Percentiles rank a stretch among this genome's conserved stretches.
These are phyloP conservation scores for Isatis lusitanica DNA, from an alignment of 441 rosid genomes.

Conservation along the genomic window DNA sequence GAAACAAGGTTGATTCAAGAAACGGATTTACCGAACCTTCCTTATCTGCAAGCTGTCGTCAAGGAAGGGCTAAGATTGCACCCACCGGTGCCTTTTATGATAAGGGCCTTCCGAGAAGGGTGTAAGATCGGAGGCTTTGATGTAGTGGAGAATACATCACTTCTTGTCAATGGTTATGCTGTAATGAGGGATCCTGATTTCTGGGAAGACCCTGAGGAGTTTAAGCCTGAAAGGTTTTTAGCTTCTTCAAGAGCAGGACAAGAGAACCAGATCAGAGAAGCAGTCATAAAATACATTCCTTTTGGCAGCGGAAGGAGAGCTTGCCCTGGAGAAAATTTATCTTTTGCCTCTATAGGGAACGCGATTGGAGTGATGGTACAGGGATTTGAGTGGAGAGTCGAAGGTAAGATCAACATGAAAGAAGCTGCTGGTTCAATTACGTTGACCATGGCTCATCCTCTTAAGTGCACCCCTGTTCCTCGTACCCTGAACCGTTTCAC, in stretches of 20 bases:
- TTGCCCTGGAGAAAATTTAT: slow-evolving; percentile 35
- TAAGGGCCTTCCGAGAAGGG: not conserved
- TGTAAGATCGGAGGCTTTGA: not conserved
- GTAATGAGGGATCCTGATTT: slow-evolving; percentile 16
- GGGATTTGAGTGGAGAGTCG: slow-evolving; percentile 37
- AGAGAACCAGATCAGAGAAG: not conserved
- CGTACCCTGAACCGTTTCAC: not conserved
- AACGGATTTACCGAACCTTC: slow-evolving; percentile 19
- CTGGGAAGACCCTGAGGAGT: slow-evolving; percentile 19
- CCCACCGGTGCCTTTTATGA: not conserved
- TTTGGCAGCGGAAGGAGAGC: slow-evolving; percentile 38
- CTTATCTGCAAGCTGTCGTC: slow-evolving; percentile 2
- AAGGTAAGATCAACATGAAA: slow-evolving; percentile 31
- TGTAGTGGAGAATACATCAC: slow-evolving; percentile 3
- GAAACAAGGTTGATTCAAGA: slow-evolving; percentile 23
- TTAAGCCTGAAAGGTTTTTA: slow-evolving; percentile 25
- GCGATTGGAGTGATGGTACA: slow-evolving; percentile 33
- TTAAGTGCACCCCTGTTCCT: slow-evolving; percentile 1
- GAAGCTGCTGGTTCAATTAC: not conserved
- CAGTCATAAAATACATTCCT: slow-evolving; percentile 1
- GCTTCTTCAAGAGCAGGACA: not conserved
- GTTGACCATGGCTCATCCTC: slow-evolving; percentile 2
- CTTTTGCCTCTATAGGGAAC: slow-evolving; percentile 2
- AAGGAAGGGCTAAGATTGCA: slow-evolving; percentile 23
- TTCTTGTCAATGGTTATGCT: slow-evolving; percentile 10